Base-by-base conservation (phyloP, 805 yeast genomes). In the Schwanniomyces yamadae region DNA sequence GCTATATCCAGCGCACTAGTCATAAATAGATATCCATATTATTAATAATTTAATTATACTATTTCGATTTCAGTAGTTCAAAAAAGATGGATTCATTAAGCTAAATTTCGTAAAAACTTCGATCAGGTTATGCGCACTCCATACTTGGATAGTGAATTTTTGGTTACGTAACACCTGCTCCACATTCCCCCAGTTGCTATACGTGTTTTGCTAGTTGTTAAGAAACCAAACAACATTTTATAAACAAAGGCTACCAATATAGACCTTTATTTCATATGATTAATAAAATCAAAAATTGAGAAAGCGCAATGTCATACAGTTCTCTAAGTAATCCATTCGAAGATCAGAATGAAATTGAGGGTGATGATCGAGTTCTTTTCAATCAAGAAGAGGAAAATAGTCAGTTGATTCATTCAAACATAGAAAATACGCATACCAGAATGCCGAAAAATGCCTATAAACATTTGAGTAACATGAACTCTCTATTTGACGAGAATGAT, bases 1-100 rank as follows among this genome's bases (percentile, higher is more conserved):
- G 80, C 39, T 78, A 78, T 53, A 52, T 67, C 31, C 67, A 61
- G 45, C 40, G 52, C 17, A 5, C 36, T 18, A 11, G 30, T 17
- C 20, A 23, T 9, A 38, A 38, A 22, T 34, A 34, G 28, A 18
- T 23, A n/a, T 9, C 14, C 12, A 13, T 22, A 13, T 11, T 6
- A 15, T 23, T 23, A n/a, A 20, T 14, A 14, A 23, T 23, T 21
- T 11, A 6, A 8, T 21, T 21, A 8, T 8, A 10, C 10, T 7
- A 16, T 16, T 15, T 27, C 12, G 20, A 27, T 27, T 15, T n/a
- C n/a, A n/a, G n/a, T n/a, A n/a, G n/a, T n/a, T n/a, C n/a, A n/a
- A n/a, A n/a, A n/a, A n/a, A n/a, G n/a, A n/a, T n/a, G n/a, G n/a
- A n/a, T n/a, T n/a, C n/a, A n/a, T n/a, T n/a, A n/a, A n/a, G n/a